These are phyloP conservation scores for Penicillium nordicum DNA, from an alignment of 2,329 filamentous ascomycete genomes.

Conservation along the genomic window DNA sequence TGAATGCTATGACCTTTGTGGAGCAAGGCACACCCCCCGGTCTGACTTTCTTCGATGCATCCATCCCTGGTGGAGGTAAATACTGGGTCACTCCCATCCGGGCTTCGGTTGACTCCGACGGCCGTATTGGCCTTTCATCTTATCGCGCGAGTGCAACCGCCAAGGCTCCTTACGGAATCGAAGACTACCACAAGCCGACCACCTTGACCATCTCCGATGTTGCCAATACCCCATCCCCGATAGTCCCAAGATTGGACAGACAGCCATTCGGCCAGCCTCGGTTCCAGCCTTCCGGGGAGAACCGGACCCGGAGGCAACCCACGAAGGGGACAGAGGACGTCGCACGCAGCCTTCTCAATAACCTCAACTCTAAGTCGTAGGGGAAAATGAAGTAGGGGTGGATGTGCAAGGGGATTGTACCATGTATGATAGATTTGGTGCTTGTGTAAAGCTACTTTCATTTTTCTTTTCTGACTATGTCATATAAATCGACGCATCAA, in stretches of 20 bases:
- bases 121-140: slow-evolving; percentile 41
- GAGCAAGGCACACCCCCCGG: slow-evolving; percentile 41
- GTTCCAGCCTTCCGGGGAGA: slow-evolving; percentile 12
- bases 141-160: slow-evolving; percentile 32
- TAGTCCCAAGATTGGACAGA: slow-evolving; percentile 33
- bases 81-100: slow-evolving; percentile 49
- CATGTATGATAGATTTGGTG: slow-evolving; percentile 31
- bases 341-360: slow-evolving; percentile 32
- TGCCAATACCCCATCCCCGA: slow-evolving; percentile 22
- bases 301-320: slow-evolving; percentile 8
- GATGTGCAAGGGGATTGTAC: slow-evolving; percentile 27
- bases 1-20: slow-evolving; percentile 33
- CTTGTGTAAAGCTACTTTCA: slow-evolving; percentile 29
- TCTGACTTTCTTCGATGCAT: slow-evolving; percentile 42
- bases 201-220: slow-evolving; percentile 27
- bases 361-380: slow-evolving; percentile 22
- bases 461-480: slow-evolving; percentile 24
- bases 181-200: slow-evolving; percentile 32
- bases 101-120: slow-evolving; percentile 46
- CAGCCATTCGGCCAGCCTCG: slow-evolving; percentile 15
- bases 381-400: slow-evolving; percentile 1
- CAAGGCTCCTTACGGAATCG: slow-evolving; percentile 37
- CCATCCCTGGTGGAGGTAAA: slow-evolving; percentile 51
- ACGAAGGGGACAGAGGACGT: slow-evolving; percentile 27
- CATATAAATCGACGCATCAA: slow-evolving; percentile 23